phyloP scores from a whole-genome alignment of 352 stramenopile genomes.

The Sclerospora graminicola region DNA sequence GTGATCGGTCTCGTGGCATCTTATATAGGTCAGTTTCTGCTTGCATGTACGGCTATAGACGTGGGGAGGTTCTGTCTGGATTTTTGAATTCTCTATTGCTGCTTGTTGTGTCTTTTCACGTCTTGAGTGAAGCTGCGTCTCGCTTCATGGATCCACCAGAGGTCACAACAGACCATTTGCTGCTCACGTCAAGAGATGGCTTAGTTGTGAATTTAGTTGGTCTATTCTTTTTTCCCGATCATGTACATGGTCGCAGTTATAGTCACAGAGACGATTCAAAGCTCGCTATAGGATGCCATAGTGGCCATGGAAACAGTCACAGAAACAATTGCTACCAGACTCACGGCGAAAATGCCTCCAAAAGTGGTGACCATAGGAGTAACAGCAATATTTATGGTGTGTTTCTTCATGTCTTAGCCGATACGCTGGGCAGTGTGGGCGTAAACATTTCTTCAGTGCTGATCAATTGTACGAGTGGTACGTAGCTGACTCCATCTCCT shows the following conservation, averaged over 20 bases:
- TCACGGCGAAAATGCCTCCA: constrained; percentile 30
- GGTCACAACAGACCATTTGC: constrained; percentile 72
- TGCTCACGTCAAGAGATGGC: too few relatives aligned
- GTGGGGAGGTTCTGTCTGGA: too few relatives aligned
- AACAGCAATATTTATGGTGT: too few relatives aligned
- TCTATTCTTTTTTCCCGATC: constrained; percentile 86
- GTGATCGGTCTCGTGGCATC: too few relatives aligned
- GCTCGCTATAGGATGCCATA: too few relatives aligned
- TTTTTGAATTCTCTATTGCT: too few relatives aligned
- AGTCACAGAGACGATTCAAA: too few relatives aligned
- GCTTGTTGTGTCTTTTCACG: constrained; percentile 71
- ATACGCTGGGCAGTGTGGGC: too few relatives aligned
- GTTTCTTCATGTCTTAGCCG: constrained; percentile 85
- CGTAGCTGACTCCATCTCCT: constrained; percentile 79
- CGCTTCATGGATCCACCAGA: constrained; percentile 67
- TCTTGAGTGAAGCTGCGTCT: too few relatives aligned
- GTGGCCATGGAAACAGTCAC: too few relatives aligned
- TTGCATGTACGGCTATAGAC: constrained; percentile 77
- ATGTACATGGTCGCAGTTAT: constrained; percentile 67
- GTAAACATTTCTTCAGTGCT: constrained; percentile 77
- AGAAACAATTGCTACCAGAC: too few relatives aligned
- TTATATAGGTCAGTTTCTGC: constrained; percentile 60
- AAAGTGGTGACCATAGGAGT: constrained; percentile 14
- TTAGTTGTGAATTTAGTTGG: too few relatives aligned
- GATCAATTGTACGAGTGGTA: constrained; percentile 75